Evolutionary conservation across 2,329 filamentous ascomycete species (phyloP).

Genomic region (Penicillium sclerotigenum): DNA sequence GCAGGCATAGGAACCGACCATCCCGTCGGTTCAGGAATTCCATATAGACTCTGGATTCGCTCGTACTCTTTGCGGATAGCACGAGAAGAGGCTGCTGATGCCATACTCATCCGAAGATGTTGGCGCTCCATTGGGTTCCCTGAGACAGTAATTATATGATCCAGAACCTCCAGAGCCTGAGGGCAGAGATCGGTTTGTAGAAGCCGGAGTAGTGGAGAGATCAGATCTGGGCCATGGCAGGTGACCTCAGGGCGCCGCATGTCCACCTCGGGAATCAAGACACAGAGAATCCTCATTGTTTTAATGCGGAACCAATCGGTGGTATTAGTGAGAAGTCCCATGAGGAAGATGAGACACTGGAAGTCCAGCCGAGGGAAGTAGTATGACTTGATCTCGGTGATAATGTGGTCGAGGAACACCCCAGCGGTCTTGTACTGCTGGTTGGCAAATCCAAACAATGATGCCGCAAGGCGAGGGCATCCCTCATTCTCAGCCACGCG

Average conservation of each 20-base stretch:
- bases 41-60: constrained; percentile 88
- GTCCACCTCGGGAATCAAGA: constrained; percentile 83
- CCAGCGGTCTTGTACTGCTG: constrained; percentile 64
- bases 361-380: constrained; percentile 84
- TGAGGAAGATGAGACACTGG: constrained; percentile 79
- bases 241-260: constrained; percentile 90
- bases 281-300: constrained; percentile 84
- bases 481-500: constrained; percentile 71
- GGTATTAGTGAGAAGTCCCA: constrained; percentile 86
- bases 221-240: constrained; percentile 87
- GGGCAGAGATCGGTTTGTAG: constrained; percentile 92
- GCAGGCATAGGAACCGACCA: constrained; percentile 96
- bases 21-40: constrained; percentile 90
- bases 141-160: constrained; percentile 93
- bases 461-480: constrained; percentile 63
- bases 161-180: constrained; percentile 84
- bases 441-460: constrained; percentile 67
- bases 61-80: constrained; percentile 92
- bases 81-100: constrained; percentile 72
- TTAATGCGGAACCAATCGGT: constrained; percentile 87
- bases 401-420: constrained; percentile 73
- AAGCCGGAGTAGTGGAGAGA: constrained; percentile 84
- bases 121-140: constrained; percentile 90
- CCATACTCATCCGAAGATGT: constrained; percentile 97
- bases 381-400: constrained; percentile 69